Conservation (phyloP, 352 stramenopile species). For the Pythium phragmiticola region DNA sequence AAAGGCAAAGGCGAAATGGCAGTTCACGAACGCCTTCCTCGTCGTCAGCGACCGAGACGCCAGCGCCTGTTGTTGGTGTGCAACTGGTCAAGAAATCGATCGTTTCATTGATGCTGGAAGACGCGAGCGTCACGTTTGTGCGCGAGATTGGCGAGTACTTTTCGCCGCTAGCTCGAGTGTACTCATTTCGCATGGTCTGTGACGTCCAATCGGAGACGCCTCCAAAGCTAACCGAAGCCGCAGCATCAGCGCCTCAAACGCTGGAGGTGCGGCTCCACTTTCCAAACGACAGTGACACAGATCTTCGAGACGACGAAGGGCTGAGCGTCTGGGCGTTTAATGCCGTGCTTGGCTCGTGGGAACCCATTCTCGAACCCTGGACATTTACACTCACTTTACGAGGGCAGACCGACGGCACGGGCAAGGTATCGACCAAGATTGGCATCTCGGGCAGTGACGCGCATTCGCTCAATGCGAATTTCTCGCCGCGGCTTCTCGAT, state of each 20-base stretch:
- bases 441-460: slow-evolving; percentile 52
- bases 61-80: not conserved
- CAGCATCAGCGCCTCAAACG: slow-evolving; percentile 5
- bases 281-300: slow-evolving; percentile 44
- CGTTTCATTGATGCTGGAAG: slow-evolving; percentile 59
- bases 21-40: slow-evolving; percentile 11
- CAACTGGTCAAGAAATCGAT: slow-evolving; percentile 29
- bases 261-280: slow-evolving; percentile 56
- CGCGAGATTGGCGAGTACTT: slow-evolving; percentile 76
- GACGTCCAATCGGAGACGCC: slow-evolving; percentile 44
- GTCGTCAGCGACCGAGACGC: not conserved
- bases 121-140: slow-evolving; percentile 70
- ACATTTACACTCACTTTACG: slow-evolving; percentile 51
- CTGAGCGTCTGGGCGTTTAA: slow-evolving; percentile 82
- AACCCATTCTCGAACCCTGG: slow-evolving; percentile 78
- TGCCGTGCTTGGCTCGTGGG: slow-evolving; percentile 67
- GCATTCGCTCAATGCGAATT: slow-evolving; percentile 67
- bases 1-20: slow-evolving; percentile 2
- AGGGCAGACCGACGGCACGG: slow-evolving; percentile 37
- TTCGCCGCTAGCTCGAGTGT: slow-evolving; percentile 56
- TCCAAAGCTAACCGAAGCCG: not conserved
- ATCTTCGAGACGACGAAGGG: slow-evolving; percentile 64
- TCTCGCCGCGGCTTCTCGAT: slow-evolving; percentile 65
- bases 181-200: slow-evolving; percentile 69
- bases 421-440: slow-evolving; percentile 53